Evolutionary conservation across 1,139 yeast genomes (phyloP).

Genomic region (Candida sp.): DNA sequence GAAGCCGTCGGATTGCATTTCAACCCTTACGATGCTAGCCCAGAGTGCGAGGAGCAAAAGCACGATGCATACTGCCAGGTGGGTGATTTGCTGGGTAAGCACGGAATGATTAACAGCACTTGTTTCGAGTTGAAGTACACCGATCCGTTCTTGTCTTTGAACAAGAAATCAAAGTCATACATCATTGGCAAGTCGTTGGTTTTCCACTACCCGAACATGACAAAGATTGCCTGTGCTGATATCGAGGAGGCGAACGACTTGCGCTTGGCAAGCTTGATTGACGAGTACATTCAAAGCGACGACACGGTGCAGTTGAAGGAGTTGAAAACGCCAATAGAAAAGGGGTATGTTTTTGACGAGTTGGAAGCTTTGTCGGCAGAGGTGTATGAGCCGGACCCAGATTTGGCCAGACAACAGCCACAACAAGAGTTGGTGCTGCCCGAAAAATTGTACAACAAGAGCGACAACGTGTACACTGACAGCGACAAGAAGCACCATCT

Average conservation of each 20-base stretch:
- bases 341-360: constrained; percentile 19
- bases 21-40: constrained; percentile 54
- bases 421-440: constrained; percentile 7
- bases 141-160: constrained; percentile 59
- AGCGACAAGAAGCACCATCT: constrained; percentile 1
- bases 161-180: constrained; percentile 48
- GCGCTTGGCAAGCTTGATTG: constrained; percentile 27
- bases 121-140: constrained; percentile 55
- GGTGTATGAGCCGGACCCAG: constrained; percentile 17
- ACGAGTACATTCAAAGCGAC: constrained; percentile 23
- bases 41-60: constrained; percentile 46
- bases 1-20: constrained; percentile 54
- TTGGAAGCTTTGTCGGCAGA: constrained; percentile 21
- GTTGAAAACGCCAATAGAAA: constrained; percentile 20
- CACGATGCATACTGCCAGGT: constrained; percentile 59
- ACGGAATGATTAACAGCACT: constrained; percentile 60
- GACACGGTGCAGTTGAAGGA: constrained; percentile 25
- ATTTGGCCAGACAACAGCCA: constrained; percentile 11
- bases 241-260: constrained; percentile 39
- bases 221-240: constrained; percentile 63
- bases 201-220: constrained; percentile 52
- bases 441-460: constrained; percentile 11
- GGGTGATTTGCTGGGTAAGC: constrained; percentile 69
- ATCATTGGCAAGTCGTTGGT: constrained; percentile 58
- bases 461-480: constrained; percentile 2